A percentile compares a stretch with the other conserved stretches of the same genome.
Evolutionary conservation across 2,329 filamentous ascomycete genomes (phyloP).

Genomic region (Endothia cerciana): DNA sequence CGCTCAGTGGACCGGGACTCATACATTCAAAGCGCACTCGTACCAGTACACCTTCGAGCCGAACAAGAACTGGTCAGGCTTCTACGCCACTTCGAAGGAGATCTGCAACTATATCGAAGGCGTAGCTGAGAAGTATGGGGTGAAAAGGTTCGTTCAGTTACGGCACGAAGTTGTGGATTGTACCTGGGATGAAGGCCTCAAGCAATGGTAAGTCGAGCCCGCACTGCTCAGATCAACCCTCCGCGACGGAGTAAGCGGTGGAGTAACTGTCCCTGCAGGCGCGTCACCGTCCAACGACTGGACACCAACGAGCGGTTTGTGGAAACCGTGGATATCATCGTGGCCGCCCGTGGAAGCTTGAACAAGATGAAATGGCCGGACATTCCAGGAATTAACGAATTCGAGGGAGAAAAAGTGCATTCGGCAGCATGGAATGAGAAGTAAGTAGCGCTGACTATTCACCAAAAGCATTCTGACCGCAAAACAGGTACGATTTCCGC

Average conservation of each 20-base stretch:
- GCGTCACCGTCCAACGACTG: neutral
- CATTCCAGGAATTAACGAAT: slow-evolving; percentile 40
- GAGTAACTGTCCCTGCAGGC: neutral
- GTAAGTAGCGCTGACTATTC: slow-evolving; percentile 7
- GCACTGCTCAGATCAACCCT: neutral
- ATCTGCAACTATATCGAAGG: slow-evolving; percentile 39
- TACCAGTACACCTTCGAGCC: slow-evolving; percentile 23
- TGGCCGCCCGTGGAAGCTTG: slow-evolving; percentile 15
- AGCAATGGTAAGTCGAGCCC: neutral
- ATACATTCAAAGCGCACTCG: slow-evolving; percentile 9
- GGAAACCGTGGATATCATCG: slow-evolving; percentile 17
- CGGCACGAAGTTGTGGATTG: slow-evolving; percentile 47
- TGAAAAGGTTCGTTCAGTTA: slow-evolving; percentile 48
- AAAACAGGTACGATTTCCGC: slow-evolving; percentile 16
- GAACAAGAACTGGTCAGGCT: slow-evolving; percentile 19
- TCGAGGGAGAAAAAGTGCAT: slow-evolving; percentile 37
- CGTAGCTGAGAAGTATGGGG: slow-evolving; percentile 37
- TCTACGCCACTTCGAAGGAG: slow-evolving; percentile 34
- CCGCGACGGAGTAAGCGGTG: neutral
- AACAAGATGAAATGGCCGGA: slow-evolving; percentile 32
- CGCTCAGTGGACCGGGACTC: neutral
- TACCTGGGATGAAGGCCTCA: slow-evolving; percentile 41
- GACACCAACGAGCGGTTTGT: slow-evolving; percentile 11
- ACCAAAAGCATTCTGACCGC: slow-evolving; percentile 3
- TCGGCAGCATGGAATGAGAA: slow-evolving; percentile 34